Base-by-base conservation (phyloP, 768 basidiomycete species). In the Lentinula boryana region DNA sequence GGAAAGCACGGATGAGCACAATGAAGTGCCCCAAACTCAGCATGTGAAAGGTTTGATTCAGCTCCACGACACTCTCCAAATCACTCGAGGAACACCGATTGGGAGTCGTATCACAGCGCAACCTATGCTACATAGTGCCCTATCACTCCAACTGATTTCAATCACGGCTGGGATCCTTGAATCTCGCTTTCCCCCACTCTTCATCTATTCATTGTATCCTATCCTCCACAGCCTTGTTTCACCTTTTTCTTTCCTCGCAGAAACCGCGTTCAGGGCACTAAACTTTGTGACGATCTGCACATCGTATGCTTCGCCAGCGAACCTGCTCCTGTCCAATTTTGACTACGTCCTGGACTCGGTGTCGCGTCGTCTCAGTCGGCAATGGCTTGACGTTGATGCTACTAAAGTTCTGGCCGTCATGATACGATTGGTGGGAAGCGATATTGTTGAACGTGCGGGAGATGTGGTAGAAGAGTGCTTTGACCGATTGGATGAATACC, bases 391-490 rank as follows among this genome's bases (percentile, higher is more conserved):
- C 63, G 80, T 91, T 1, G 86, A 91, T 36, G 96, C 96, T 0
- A 91, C 95, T 8, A 88, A 91, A 63, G 95, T 98, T 5, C 78
- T 99, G 21, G 83, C 85, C 13, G 75, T 95, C 31, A 85, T 98
- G 69, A 83, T 98, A 60, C 86, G 89, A 8, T 79, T 98, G 12
- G 91, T 96, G 6, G 96, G 97, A 0, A 79, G 79, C 32, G 89
- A 91, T 58, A 86, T 98, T 35, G 92, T 98, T 0, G 86, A 91
- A 50, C 86, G 87, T 65, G 95, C 97, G 7, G 87, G 89, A 13
- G 97, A 98, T 70, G 87, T 98, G 9, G 94, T 98, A 9, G 96
- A 97, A 71, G 95, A 97, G 71, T 95, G 96, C 63, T 98, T 98
- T 66, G 96, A 98, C 72, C 86, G 95, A 32, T 78, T 98, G 18